phyloP scores from a whole-genome alignment of 2,329 filamentous ascomycete species.

The Zymoseptoria tritici region DNA sequence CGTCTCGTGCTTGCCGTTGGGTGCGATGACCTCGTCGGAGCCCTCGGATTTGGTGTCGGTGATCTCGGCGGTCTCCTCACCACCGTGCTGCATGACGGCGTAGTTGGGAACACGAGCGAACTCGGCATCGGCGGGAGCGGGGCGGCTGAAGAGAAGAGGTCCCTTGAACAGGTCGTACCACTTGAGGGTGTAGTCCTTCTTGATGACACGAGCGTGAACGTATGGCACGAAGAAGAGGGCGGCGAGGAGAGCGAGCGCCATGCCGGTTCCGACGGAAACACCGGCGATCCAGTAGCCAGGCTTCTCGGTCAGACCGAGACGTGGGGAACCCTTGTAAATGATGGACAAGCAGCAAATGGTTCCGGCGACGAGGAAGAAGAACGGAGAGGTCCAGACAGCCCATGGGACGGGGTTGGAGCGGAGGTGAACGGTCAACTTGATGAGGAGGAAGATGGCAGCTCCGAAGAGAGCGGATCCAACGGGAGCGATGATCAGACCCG shows the following conservation, averaged over 20 bases:
- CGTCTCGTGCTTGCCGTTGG: constrained; percentile 32
- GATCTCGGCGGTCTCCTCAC: constrained; percentile 37
- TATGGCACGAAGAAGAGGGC: constrained; percentile 34
- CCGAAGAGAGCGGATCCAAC: constrained; percentile 42
- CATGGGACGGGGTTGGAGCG: constrained; percentile 43
- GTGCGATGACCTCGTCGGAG: constrained; percentile 36
- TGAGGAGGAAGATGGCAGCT: constrained; percentile 42
- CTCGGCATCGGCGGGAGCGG: constrained; percentile 46
- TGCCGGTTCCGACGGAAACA: constrained; percentile 39
- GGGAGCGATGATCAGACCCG: constrained; percentile 44
- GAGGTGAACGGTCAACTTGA: constrained; percentile 46
- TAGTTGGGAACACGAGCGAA: constrained; percentile 62
- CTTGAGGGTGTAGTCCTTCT: constrained; percentile 26
- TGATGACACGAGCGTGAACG: constrained; percentile 26
- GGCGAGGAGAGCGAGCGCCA: constrained; percentile 35
- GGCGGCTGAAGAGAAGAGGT: constrained; percentile 44
- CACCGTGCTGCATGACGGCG: constrained; percentile 62
- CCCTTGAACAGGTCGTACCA: constrained; percentile 30
- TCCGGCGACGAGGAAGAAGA: constrained; percentile 42
- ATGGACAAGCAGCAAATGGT: constrained; percentile 49
- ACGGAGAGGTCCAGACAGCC: constrained; percentile 42
- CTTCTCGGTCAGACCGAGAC: constrained; percentile 38
- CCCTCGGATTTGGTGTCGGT: constrained; percentile 28
- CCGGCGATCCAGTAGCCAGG: constrained; percentile 41
- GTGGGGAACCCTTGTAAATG: constrained; percentile 42